Base-by-base conservation (phyloP, 2,329 filamentous ascomycete genomes). In the Allantophomopsis cytisporea region DNA sequence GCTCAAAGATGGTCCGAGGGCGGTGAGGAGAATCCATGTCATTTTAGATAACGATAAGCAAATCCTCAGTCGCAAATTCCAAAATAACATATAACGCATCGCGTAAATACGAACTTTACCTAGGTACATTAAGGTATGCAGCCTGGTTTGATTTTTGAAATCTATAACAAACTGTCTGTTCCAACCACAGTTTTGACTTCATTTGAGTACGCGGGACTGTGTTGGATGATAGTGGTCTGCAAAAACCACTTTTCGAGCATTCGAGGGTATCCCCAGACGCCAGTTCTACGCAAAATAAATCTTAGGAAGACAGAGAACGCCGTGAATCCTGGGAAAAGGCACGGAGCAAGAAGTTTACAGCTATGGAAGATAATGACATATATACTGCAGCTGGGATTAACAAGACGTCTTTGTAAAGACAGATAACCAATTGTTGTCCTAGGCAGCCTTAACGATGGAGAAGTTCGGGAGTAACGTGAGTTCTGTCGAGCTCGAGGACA, bases 401-500 rank as follows among this genome's bases (percentile, higher is more conserved):
- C 61, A 76, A 75, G 47, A n/a, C n/a, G 74, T 83, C 3, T 83
- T 95, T 55, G 74, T 77, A 35, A 74, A 76, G 43, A 88, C 95
- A 80, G 85, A 94, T 58, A 80, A 76, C 43, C 75, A 80, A 48
- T 68, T 95, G 33, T 64, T 95, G 36, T 84, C 88, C 57, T 79
- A 94, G 56, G 68, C 95, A 45, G 83, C 83, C 6, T 80, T 89
- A 54, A 76, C 83, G 54, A 80, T 84, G 39, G 76, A 72, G 47
- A 72, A 81, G 17, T 93, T 89, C 53, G 83, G 86, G 40, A 76
- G 73, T 20, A 81, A 94, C 39, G 60, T 95, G 52, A 94, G 83
- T 50, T 66, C 77, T 1, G 72, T 96, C 32, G 91, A 98, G 61
- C 64, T 94, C 23, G 80, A 84, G 41, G 88, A 95, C 55, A 66